Conservation (phyloP, 352 stramenopile species). For the Blastocystis sp. region DNA sequence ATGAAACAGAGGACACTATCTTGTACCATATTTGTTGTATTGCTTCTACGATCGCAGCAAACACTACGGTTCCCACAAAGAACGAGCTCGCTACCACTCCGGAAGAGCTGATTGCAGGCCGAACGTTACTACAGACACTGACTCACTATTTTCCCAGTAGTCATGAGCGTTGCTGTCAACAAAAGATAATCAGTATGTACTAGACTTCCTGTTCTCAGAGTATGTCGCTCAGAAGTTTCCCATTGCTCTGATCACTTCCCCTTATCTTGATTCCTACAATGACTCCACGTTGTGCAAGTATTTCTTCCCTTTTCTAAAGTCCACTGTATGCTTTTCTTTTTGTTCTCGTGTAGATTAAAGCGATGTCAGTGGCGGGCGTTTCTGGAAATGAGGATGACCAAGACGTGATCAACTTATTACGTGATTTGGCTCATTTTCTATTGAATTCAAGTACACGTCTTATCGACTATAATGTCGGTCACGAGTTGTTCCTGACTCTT, state of each 20-base stretch:
- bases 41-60: not conserved
- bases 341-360: not conserved
- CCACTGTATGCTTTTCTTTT: not conserved
- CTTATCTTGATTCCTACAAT: slow-evolving; percentile 3
- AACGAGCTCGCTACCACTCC: not conserved
- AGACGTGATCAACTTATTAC: slow-evolving; percentile 10
- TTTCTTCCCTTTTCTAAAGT: slow-evolving; percentile 13
- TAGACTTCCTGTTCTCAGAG: slow-evolving; percentile 8
- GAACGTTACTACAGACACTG: not conserved
- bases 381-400: slow-evolving; percentile 32
- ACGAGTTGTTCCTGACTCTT: not conserved
- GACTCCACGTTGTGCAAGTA: not conserved
- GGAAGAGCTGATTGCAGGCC: slow-evolving; percentile 9
- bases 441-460: not conserved
- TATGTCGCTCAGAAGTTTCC: not conserved
- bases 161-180: not conserved
- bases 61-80: not conserved
- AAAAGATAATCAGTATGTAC: slow-evolving; percentile 23
- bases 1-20: not conserved
- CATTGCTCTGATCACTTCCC: not conserved
- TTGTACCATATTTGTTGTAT: slow-evolving; percentile 38
- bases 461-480: slow-evolving; percentile 16
- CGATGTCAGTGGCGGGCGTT: slow-evolving; percentile 24
- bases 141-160: slow-evolving; percentile 54
- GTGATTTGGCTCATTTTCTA: not conserved